Evolutionary conservation across 2,329 filamentous ascomycete genomes (phyloP).

Genomic region (Magnaporthiopsis poae): DNA sequence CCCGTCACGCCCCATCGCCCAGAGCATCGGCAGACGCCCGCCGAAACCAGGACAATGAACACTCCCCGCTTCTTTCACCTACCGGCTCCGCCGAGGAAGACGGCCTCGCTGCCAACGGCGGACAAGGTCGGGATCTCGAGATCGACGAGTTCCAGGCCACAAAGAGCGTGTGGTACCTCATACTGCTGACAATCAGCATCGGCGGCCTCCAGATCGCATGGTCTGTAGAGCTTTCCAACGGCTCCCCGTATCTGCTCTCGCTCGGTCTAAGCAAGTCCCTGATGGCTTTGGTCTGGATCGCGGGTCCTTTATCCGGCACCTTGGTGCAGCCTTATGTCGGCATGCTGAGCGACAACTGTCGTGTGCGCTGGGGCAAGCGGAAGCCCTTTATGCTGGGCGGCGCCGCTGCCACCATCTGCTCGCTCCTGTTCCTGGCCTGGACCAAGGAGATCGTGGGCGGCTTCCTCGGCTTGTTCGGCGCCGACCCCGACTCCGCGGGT

Average conservation of each 20-base stretch:
- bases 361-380: conserved; percentile 63
- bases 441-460: conserved; percentile 61
- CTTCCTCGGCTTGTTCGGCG: conserved; percentile 60
- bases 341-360: conserved; percentile 70
- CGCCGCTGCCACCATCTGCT: conserved; percentile 54
- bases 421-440: conserved; percentile 64
- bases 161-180: conserved; percentile 77
- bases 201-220: conserved; percentile 88
- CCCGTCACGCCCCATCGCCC: neutral
- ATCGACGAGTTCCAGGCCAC: conserved; percentile 48
- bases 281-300: conserved; percentile 77
- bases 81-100: conserved; percentile 22
- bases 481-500: conserved; percentile 51
- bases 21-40: conserved; percentile 16
- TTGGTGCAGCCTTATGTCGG: conserved; percentile 76
- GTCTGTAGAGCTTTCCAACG: conserved; percentile 90
- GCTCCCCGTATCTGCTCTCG: conserved; percentile 73
- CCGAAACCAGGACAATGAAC: conserved; percentile 28
- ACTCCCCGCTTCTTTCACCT: conserved; percentile 40
- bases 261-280: conserved; percentile 74
- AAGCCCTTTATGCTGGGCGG: conserved; percentile 74
- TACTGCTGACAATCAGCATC: conserved; percentile 76
- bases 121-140: conserved; percentile 23
- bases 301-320: conserved; percentile 67
- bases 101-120: conserved; percentile 23